Conservation (phyloP, 345 rosid species). For the Aquilaria sinensis region DNA sequence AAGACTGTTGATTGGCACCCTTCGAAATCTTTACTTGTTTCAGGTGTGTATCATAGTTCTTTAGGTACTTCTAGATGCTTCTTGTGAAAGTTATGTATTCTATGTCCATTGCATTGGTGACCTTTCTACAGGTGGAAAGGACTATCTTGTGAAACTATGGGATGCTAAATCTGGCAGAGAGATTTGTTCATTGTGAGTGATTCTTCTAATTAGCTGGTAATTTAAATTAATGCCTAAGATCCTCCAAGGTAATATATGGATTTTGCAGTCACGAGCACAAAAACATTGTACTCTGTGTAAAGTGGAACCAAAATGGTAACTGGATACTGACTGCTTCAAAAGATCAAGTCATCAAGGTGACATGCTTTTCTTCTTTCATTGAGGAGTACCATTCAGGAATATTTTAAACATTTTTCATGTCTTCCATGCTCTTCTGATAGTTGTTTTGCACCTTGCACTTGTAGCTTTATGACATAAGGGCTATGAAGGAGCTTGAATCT, state of each 20-base stretch:
- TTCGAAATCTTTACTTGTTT: constrained; percentile 83
- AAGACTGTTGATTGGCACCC: constrained; percentile 99
- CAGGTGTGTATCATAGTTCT: constrained; percentile 46
- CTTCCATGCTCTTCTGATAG: not conserved
- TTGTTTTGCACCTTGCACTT: constrained; percentile 11
- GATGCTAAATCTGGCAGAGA: constrained; percentile 90
- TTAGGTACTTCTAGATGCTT: constrained; percentile 6
- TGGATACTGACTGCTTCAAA: constrained; percentile 94
- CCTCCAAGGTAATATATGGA: constrained; percentile 18
- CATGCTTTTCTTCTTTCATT: constrained; percentile 9
- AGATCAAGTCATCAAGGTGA: constrained; percentile 96
- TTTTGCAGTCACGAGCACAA: constrained; percentile 95
- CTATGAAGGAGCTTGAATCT: constrained; percentile 99
- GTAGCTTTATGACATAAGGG: constrained; percentile 94
- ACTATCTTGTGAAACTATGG: constrained; percentile 98
- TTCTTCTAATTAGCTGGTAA: constrained; percentile 3
- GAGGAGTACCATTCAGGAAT: not conserved
- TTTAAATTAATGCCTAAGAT: not conserved
- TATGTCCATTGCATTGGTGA: constrained; percentile 9
- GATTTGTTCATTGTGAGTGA: constrained; percentile 87
- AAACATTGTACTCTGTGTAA: constrained; percentile 91
- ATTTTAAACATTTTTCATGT: not conserved
- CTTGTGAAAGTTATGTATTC: constrained; percentile 2
- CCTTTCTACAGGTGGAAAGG: constrained; percentile 72
- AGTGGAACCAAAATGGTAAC: constrained; percentile 98